Conservation (phyloP, 164 flowering plant species). For the Chimonanthus praecox region DNA sequence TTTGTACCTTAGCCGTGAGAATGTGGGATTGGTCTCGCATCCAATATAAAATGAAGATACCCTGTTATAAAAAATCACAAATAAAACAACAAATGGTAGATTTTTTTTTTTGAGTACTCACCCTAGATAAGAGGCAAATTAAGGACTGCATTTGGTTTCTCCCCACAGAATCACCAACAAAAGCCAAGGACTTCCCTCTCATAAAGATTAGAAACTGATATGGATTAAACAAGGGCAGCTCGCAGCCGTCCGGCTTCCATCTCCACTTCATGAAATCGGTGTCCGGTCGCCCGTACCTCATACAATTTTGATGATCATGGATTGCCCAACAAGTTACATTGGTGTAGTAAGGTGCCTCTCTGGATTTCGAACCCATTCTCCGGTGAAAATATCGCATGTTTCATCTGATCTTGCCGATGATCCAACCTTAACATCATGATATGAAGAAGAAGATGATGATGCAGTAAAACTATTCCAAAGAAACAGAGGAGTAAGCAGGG, state of each 20-base stretch:
- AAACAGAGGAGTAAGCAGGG: constrained; percentile 15
- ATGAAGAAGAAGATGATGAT: constrained; percentile 5
- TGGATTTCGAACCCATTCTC: constrained; percentile 68
- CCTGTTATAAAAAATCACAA: too few species aligned
- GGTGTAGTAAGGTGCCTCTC: constrained; percentile 55
- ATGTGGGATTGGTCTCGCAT: too few species aligned
- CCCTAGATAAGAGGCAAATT: constrained; percentile 72
- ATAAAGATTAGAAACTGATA: constrained; percentile 46
- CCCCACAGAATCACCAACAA: constrained; percentile 75
- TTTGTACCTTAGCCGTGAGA: too few species aligned
- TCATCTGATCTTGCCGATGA: neutral
- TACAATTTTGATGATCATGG: constrained; percentile 73
- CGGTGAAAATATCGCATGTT: constrained; percentile 51
- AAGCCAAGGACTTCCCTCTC: constrained; percentile 58
- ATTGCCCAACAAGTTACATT: constrained; percentile 61
- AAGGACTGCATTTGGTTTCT: constrained; percentile 86
- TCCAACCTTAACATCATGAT: neutral
- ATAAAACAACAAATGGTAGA: too few species aligned
- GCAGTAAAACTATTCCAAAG: constrained; percentile 2
- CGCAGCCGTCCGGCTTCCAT: constrained; percentile 78
- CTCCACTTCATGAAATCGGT: constrained; percentile 63
- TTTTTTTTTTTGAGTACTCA: constrained; percentile 11
- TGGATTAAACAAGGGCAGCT: constrained; percentile 58
- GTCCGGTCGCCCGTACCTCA: constrained; percentile 69
- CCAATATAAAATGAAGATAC: too few species aligned